phyloP scores from a whole-genome alignment of 1,284 basidiomycete genomes.

The Rhodotorula sp. region DNA sequence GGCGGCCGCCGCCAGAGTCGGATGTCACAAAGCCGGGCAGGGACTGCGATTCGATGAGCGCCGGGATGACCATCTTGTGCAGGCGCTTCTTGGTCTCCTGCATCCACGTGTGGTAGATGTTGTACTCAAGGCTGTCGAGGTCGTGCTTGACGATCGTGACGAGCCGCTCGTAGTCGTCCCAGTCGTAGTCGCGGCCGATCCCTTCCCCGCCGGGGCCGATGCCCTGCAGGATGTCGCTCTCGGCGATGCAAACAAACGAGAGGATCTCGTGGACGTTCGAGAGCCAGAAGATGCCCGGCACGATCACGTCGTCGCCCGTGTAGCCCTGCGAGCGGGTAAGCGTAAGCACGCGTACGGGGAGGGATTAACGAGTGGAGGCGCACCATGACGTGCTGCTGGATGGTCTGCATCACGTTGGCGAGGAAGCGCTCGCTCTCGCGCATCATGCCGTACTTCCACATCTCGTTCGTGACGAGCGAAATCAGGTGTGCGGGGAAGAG shows the following conservation, averaged over 20 bases:
- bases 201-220: constrained; percentile 91
- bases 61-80: constrained; percentile 97
- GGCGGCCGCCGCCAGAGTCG: constrained; percentile 79
- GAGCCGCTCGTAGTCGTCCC: constrained; percentile 94
- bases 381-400: constrained; percentile 98
- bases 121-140: constrained; percentile 96
- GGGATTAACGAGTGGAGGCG: constrained; percentile 46
- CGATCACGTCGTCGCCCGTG: constrained; percentile 88
- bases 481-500: constrained; percentile 99
- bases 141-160: constrained; percentile 99
- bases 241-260: constrained; percentile 97
- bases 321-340: constrained; percentile 57
- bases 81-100: constrained; percentile 95
- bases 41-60: constrained; percentile 95
- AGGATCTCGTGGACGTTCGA: constrained; percentile 99
- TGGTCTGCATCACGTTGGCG: constrained; percentile 97
- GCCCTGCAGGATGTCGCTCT: constrained; percentile 96
- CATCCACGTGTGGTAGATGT: constrained; percentile 99
- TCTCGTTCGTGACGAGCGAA: constrained; percentile 95
- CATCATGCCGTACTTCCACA: constrained; percentile 99
- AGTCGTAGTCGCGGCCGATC: constrained; percentile 87
- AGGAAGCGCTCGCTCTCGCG: constrained; percentile 96
- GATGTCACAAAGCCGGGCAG: constrained; percentile 96
- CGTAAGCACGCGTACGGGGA: background rate
- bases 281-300: constrained; percentile 98